Conservation (phyloP, 768 basidiomycete species). For the Lactifluus echinatus region DNA sequence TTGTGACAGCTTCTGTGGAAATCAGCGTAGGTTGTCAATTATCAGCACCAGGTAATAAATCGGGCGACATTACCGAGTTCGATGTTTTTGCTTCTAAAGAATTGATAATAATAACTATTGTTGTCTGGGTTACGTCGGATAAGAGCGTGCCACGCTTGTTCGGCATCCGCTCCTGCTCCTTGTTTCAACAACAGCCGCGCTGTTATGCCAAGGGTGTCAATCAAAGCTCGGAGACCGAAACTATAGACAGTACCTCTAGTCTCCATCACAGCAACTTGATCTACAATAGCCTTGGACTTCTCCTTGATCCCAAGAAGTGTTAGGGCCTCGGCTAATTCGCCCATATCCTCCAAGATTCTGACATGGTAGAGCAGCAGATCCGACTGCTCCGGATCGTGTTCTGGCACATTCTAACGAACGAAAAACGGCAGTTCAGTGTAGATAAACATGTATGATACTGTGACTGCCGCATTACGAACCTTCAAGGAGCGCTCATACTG, state of each 20-base stretch:
- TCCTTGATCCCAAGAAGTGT: constrained; percentile 53
- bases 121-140: constrained; percentile 83
- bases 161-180: constrained; percentile 55
- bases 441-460: background rate
- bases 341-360: constrained; percentile 62
- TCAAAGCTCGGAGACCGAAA: background rate
- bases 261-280: constrained; percentile 61
- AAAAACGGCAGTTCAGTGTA: constrained; percentile 11
- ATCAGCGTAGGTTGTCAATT: background rate
- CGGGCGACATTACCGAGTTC: constrained; percentile 44
- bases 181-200: constrained; percentile 73
- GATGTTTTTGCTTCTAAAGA: constrained; percentile 55
- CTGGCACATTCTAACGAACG: constrained; percentile 52
- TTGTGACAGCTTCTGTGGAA: constrained; percentile 33
- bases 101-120: constrained; percentile 71
- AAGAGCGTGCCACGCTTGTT: constrained; percentile 70
- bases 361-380: constrained; percentile 77
- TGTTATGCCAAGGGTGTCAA: constrained; percentile 24
- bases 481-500: constrained; percentile 65
- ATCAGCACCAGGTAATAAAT: background rate
- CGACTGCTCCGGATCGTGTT: constrained; percentile 75
- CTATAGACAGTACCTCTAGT: constrained; percentile 41
- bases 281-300: constrained; percentile 59
- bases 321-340: constrained; percentile 52
- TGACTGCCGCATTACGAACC: constrained; percentile 33